Conservation (phyloP, 176 grass and related monocot species). For the Cocos nucifera region DNA sequence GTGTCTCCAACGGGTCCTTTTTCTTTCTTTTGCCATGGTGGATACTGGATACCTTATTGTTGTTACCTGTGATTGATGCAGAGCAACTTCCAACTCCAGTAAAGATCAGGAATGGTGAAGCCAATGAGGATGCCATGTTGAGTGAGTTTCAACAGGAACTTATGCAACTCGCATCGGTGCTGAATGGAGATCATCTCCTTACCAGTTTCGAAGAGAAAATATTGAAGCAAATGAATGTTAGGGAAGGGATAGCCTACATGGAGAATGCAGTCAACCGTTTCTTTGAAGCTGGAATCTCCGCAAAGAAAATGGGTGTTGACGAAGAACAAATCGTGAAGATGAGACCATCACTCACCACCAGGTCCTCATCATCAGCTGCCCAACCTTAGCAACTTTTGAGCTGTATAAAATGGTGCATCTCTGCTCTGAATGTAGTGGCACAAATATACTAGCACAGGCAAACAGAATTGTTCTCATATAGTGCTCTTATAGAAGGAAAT, state of each 20-base stretch:
- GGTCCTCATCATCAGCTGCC: slow-evolving; percentile 11
- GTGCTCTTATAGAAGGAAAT: too few relatives aligned
- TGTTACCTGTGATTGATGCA: slow-evolving; percentile 16
- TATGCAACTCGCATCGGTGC: slow-evolving; percentile 71
- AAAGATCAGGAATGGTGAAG: slow-evolving; percentile 50
- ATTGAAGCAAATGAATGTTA: slow-evolving; percentile 57
- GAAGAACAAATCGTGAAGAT: slow-evolving; percentile 88
- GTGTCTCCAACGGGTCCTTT: too few relatives aligned
- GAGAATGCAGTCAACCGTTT: slow-evolving; percentile 42
- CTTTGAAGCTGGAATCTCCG: slow-evolving; percentile 63
- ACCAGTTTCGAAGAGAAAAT: slow-evolving; percentile 54
- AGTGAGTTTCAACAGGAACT: slow-evolving; percentile 93
- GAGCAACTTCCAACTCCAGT: slow-evolving; percentile 70
- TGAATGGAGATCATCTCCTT: slow-evolving; percentile 78
- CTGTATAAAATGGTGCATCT: too few relatives aligned
- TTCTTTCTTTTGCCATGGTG: too few relatives aligned
- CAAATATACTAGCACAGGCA: too few relatives aligned
- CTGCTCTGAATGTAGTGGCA: too few relatives aligned
- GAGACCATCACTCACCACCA: slow-evolving; percentile 85
- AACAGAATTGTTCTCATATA: too few relatives aligned
- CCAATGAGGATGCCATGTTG: slow-evolving; percentile 81
- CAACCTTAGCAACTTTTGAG: slow-evolving; percentile 21
- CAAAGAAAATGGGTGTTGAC: slow-evolving; percentile 66
- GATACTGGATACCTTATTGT: background rate
- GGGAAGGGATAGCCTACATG: slow-evolving; percentile 85